Evolutionary conservation across 1,284 basidiomycete genomes (phyloP).

Genomic region (Rhodotorula sp.): DNA sequence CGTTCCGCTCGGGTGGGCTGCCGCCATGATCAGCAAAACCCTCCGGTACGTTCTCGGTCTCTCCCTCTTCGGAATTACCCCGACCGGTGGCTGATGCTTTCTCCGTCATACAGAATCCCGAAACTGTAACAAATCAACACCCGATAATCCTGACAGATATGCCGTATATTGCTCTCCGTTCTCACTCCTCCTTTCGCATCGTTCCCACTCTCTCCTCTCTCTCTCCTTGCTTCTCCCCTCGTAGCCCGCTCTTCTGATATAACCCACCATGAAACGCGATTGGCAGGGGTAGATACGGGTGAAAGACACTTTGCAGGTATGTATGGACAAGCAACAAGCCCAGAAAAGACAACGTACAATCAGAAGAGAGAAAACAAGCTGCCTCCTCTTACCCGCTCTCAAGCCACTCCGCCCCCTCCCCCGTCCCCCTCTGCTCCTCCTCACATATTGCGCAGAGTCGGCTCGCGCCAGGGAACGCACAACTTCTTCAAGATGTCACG

Average conservation of each 20-base stretch:
- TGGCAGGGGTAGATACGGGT: neutral
- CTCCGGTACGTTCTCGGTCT: constrained; percentile 49
- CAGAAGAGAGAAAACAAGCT: neutral
- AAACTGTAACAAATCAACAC: constrained; percentile 10
- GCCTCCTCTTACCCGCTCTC: neutral
- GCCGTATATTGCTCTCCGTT: neutral
- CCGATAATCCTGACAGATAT: neutral
- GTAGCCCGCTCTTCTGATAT: neutral
- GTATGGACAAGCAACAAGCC: constrained; percentile 7
- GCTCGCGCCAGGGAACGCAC: constrained; percentile 44
- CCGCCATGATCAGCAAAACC: constrained; percentile 94
- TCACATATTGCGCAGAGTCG: neutral
- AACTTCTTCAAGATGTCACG: constrained; percentile 76
- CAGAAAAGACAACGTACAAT: neutral
- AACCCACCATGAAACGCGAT: neutral
- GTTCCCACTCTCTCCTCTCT: neutral
- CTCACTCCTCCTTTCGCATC: neutral
- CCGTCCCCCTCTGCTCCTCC: neutral
- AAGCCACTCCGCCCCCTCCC: neutral
- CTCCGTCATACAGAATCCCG: constrained; percentile 12
- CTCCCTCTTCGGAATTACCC: neutral
- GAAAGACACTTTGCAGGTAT: neutral
- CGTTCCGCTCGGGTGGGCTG: constrained; percentile 77
- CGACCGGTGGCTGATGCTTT: neutral
- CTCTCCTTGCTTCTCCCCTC: neutral